phyloP scores from a whole-genome alignment of 345 rosid genomes.

The Melaleuca quinquenervia region DNA sequence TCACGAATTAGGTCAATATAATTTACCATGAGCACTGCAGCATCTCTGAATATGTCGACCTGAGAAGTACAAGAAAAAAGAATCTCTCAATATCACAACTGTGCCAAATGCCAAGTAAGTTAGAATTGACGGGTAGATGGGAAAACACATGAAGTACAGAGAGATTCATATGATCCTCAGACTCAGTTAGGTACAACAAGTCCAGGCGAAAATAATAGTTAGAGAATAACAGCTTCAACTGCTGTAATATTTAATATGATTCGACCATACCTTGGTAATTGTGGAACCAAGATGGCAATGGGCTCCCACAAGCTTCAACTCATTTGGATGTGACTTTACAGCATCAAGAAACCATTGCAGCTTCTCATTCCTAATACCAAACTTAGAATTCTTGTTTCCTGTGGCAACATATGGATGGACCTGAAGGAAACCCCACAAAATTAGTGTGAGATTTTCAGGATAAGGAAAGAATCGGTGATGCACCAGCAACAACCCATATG shows the following conservation, averaged over 20 bases:
- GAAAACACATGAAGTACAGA: no score
- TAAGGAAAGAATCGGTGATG: no score
- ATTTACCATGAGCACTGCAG: conserved; percentile 81
- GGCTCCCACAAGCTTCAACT: conserved; percentile 89
- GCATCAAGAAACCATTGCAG: conserved; percentile 96
- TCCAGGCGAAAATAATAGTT: no score
- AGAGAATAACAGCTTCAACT: no score
- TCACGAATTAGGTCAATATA: conserved; percentile 78
- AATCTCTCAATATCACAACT: background rate
- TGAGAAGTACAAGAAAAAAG: conserved; percentile 7
- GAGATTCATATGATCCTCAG: no score
- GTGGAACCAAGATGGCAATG: conserved; percentile 99
- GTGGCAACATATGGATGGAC: conserved; percentile 98
- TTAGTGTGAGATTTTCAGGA: no score
- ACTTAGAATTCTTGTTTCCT: conserved; percentile 94
- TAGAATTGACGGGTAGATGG: no score
- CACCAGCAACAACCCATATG: no score
- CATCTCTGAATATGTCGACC: conserved; percentile 96
- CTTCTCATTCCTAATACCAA: conserved; percentile 97
- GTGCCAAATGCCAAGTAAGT: no score
- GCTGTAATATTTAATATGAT: no score
- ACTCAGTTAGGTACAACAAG: no score
- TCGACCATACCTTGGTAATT: conserved; percentile 64
- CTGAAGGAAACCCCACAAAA: conserved; percentile 8
- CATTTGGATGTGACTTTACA: conserved; percentile 74